Percentiles rank a stretch among this genome's conserved stretches.
phyloP scores from a whole-genome alignment of 495 filamentous ascomycete genomes.

The Neurospora intermedia region DNA sequence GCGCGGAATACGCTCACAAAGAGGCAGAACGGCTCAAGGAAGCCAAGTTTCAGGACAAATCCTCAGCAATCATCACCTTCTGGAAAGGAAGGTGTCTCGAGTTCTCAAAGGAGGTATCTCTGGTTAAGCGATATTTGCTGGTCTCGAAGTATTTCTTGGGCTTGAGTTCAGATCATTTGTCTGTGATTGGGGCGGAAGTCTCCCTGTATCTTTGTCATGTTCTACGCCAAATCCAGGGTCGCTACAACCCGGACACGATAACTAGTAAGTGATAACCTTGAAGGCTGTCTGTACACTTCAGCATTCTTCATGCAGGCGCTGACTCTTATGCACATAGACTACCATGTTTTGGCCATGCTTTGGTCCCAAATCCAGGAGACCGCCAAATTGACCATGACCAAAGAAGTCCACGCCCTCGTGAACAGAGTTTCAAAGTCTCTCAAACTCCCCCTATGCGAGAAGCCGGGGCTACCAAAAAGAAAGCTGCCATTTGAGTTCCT shows the following conservation, averaged over 20 bases:
- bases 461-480: neutral
- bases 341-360: slow-evolving; percentile 6
- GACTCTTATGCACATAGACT: neutral
- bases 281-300: neutral
- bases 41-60: slow-evolving; percentile 13
- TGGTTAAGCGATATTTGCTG: slow-evolving; percentile 30
- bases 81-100: slow-evolving; percentile 15
- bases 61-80: slow-evolving; percentile 3
- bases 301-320: neutral
- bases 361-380: slow-evolving; percentile 4
- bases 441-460: neutral
- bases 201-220: slow-evolving; percentile 36
- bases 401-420: slow-evolving; percentile 3
- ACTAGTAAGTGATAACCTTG: neutral
- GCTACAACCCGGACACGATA: neutral
- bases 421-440: neutral
- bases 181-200: slow-evolving; percentile 31
- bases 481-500: slow-evolving; percentile 6
- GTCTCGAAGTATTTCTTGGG: slow-evolving; percentile 32
- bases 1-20: slow-evolving; percentile 17
- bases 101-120: slow-evolving; percentile 22
- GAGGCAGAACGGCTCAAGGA: slow-evolving; percentile 14
- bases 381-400: slow-evolving; percentile 1
- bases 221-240: slow-evolving; percentile 19
- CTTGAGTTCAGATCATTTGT: slow-evolving; percentile 19